Base-by-base conservation (phyloP, 1,284 basidiomycete species). In the Trichosporon ovoides region DNA sequence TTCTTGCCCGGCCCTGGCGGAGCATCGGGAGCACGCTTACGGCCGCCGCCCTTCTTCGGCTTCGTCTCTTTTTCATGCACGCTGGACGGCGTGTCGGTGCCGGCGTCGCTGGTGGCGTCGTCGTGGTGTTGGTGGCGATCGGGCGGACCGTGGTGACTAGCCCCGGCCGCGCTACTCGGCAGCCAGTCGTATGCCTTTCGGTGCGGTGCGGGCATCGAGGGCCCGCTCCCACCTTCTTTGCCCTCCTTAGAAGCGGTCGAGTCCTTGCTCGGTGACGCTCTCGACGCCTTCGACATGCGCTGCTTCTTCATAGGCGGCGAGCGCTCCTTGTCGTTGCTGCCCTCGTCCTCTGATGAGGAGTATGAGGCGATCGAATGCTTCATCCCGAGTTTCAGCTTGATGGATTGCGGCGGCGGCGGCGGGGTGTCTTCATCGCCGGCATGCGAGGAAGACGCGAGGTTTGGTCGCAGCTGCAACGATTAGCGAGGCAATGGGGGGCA, bases 141-240 rank as follows among this genome's bases (percentile, higher is more conserved):
- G 3, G 68, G 68, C 5, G 73, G 73, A 48, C 74, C 72, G 50
- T 64, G 66, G 61, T 76, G 74, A 7, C 65, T 68, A 19, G 74
- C 74, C 12, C 64, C 65, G 7, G 67, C 72, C 1, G 62, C 55
- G n/a, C 61, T 64, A 12, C 72, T 73, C 38, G 64, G 60, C 1
- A 76, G 55, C 74, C 74, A 76, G 56, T 74, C 66, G 54, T 76
- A 76, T n/a, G 61, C 60, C 58, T 76, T 74, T 40, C 65, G 53
- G 53, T 65, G 66, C 37, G 48, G 55, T 0, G 65, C 62, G 1
- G 62, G 62, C 19, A 62, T 40, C 7, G 61, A 19, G 3, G 48
- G 46, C 13, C 59, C 56, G 4, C 18, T 18, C 20, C 6, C 20
- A 12, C 9, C 38, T 1, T 50, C 37, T 31, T 56, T 56, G 40